These are phyloP conservation scores for Kwoniella shivajii DNA, from an alignment of 1,284 basidiomycete species.

Conservation along the genomic window DNA sequence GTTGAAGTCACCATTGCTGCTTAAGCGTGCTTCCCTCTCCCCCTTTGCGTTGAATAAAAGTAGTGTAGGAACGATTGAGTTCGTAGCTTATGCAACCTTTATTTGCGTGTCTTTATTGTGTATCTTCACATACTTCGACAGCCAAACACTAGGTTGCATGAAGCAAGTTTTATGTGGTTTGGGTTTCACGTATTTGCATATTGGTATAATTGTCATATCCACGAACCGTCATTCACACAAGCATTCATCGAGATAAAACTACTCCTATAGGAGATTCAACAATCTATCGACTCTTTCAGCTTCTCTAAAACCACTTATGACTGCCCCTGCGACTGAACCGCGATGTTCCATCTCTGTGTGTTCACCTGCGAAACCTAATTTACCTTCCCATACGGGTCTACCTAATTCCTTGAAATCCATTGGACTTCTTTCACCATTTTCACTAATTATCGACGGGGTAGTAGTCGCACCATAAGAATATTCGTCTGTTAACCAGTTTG, in stretches of 20 bases:
- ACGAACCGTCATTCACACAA: background rate
- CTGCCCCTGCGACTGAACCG: slow-evolving; percentile 57
- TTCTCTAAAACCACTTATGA: slow-evolving; percentile 55
- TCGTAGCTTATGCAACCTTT: background rate
- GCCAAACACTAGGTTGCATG: too few species aligned
- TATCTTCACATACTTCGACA: too few species aligned
- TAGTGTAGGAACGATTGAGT: background rate
- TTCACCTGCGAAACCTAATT: slow-evolving; percentile 59
- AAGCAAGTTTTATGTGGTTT: too few species aligned
- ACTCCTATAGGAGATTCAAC: slow-evolving; percentile 19
- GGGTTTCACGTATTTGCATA: too few species aligned
- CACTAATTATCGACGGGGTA: slow-evolving; percentile 54
- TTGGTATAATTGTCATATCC: background rate
- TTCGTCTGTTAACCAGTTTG: slow-evolving; percentile 56
- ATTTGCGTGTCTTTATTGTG: too few species aligned
- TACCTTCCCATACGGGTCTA: slow-evolving; percentile 54
- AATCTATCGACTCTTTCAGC: slow-evolving; percentile 49
- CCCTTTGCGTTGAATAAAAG: too few species aligned
- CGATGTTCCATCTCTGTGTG: slow-evolving; percentile 58
- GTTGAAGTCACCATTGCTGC: slow-evolving; percentile 97
- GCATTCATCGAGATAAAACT: background rate
- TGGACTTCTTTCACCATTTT: slow-evolving; percentile 51
- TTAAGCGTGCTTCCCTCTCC: slow-evolving; percentile 20
- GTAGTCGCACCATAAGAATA: slow-evolving; percentile 58
- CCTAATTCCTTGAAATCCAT: slow-evolving; percentile 57